These are phyloP conservation scores for Kwoniella europaea DNA, from an alignment of 768 basidiomycete genomes.

Conservation along the genomic window DNA sequence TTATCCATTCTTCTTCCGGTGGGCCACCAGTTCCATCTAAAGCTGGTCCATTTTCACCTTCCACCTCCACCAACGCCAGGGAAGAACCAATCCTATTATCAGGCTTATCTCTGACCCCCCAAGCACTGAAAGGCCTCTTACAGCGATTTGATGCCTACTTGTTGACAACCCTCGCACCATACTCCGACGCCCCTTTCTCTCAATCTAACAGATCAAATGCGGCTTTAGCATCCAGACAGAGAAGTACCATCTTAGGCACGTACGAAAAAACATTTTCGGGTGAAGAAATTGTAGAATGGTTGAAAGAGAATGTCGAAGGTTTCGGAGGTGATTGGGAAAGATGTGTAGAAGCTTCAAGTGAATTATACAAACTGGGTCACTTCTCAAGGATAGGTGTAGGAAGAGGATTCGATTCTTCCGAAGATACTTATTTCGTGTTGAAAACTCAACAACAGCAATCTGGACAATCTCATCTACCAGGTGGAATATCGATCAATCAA, in stretches of 20 bases:
- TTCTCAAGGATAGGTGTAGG: slow-evolving; percentile 63
- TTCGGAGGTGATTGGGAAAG: slow-evolving; percentile 78
- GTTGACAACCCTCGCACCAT: slow-evolving; percentile 41
- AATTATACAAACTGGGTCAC: slow-evolving; percentile 65
- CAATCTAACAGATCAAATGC: slow-evolving; percentile 60
- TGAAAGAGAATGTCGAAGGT: slow-evolving; percentile 75
- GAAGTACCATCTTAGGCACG: slow-evolving; percentile 53
- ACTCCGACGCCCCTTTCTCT: slow-evolving; percentile 34
- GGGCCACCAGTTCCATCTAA: slow-evolving; percentile 60
- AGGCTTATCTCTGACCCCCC: slow-evolving; percentile 71
- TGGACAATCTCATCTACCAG: not conserved
- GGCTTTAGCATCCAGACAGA: slow-evolving; percentile 55
- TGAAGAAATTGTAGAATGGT: slow-evolving; percentile 85
- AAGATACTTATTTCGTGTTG: slow-evolving; percentile 51
- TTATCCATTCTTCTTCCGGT: slow-evolving; percentile 49
- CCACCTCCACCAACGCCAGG: not conserved
- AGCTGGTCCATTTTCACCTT: slow-evolving; percentile 12
- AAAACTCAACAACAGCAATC: slow-evolving; percentile 29
- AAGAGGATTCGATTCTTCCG: slow-evolving; percentile 62
- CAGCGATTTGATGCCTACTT: slow-evolving; percentile 60
- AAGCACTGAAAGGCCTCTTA: slow-evolving; percentile 72
- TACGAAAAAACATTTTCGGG: slow-evolving; percentile 78
- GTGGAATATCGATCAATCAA: not conserved
- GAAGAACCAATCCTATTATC: slow-evolving; percentile 69
- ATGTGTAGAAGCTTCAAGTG: slow-evolving; percentile 74